Conservation (phyloP, 306 rosid species). For the Gastrolobium villosum region DNA sequence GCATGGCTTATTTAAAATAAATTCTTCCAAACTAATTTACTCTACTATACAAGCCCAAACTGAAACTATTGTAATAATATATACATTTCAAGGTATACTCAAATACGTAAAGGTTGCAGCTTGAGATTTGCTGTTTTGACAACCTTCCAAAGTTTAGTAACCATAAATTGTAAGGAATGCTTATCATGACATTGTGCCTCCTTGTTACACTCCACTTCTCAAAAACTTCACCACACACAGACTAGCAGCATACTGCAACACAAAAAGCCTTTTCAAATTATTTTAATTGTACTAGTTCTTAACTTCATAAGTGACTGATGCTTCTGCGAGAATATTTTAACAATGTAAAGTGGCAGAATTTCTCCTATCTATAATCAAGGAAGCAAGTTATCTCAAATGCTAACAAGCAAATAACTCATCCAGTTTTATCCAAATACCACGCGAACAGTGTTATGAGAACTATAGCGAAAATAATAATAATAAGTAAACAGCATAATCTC, state of each 20-base stretch:
- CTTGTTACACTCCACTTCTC: conserved; percentile 9
- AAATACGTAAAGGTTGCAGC: conserved; percentile 5
- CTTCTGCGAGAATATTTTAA: conserved; percentile 1
- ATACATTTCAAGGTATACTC: neutral
- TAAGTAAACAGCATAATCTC: neutral
- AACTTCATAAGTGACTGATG: neutral
- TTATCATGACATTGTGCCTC: conserved; percentile 8
- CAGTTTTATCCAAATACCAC: too few relatives aligned
- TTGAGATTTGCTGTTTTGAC: conserved; percentile 3
- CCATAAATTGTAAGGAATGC: conserved; percentile 4
- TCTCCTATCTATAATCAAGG: neutral
- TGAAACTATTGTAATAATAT: conserved; percentile 12
- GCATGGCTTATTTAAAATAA: neutral
- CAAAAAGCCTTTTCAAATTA: neutral
- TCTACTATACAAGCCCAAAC: conserved; percentile 9
- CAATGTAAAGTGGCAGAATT: neutral
- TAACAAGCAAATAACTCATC: neutral
- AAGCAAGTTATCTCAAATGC: neutral
- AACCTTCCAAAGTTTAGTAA: neutral
- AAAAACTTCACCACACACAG: neutral
- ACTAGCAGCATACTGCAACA: conserved; percentile 21
- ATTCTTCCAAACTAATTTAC: neutral
- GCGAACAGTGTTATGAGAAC: neutral
- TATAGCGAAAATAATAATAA: neutral
- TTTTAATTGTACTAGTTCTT: neutral